Base-by-base conservation (phyloP, 495 filamentous ascomycete genomes). In the Usnea hakonensis region DNA sequence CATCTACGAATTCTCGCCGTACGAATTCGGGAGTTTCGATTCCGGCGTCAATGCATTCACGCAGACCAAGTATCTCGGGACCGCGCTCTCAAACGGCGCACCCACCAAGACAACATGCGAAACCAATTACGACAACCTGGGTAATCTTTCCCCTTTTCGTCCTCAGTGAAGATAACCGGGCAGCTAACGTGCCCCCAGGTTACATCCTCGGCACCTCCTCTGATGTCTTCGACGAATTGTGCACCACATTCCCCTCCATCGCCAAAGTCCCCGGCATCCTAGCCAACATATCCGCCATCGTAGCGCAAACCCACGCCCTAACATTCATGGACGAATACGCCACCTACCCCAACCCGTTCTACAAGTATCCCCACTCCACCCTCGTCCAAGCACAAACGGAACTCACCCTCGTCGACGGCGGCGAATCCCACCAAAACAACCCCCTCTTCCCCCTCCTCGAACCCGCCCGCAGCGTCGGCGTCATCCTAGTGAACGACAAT, bases 21-120 rank as follows among this genome's bases (percentile, higher is more conserved):
- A 72, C 62, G 78, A 81, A 58, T 79, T 77, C 58, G 79, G 80
- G 23, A 72, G 66, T 38, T 81, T 73, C 68, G 78, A 79, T 64
- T 61, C 58, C 16, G 72, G 69, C 26, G 67, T 79, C 46, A 69
- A 67, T 23, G 72, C 75, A 0, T 81, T 82, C 58, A 75, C 68
- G 13, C 73, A 71, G 26, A 74, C 74, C 0, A 60, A 74, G 40
- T 79, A 76, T 65, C 71, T 83, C 11, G 80, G 78, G 14, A 74
- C 79, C 14, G 26, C 58, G 2, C 70, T 81, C 40, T 63, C 59
- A 26, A 65, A 70, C 30, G 76, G 78, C 21, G 55, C 55, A 0
- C 69, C 70, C 19, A 67, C 66, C 6, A 64, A 64, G 9, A 57
- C 63, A 33, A 69, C 62, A 3, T 83, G 80, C 64, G 69, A 72